Evolutionary conservation across 495 filamentous ascomycete species (phyloP).

Genomic region (Trichoderma virens): DNA sequence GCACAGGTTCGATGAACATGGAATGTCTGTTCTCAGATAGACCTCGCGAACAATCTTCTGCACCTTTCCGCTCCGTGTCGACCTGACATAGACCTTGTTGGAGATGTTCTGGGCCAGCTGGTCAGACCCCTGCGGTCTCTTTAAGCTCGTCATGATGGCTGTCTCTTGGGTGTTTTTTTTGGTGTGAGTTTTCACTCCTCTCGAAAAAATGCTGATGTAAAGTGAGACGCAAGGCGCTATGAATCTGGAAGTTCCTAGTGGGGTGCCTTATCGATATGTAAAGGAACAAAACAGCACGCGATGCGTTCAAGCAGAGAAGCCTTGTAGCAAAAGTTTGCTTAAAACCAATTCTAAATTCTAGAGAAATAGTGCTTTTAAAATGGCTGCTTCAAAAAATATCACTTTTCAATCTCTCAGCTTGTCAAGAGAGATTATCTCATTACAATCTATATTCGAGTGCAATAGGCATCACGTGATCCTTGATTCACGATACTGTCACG

Average conservation of each 20-base stretch:
- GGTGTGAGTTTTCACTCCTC: conserved; percentile 13
- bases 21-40: conserved; percentile 92
- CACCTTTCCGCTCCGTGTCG: conserved; percentile 89
- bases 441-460: no score
- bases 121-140: conserved; percentile 63
- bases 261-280: conserved; percentile 10
- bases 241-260: background rate
- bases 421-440: no score
- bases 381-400: no score
- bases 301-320: no score
- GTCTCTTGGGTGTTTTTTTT: conserved; percentile 12
- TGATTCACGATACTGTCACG: no score
- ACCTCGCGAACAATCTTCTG: conserved; percentile 97
- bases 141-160: conserved; percentile 76
- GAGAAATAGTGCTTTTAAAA: no score
- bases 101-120: conserved; percentile 67
- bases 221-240: background rate
- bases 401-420: no score
- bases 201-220: conserved; percentile 3
- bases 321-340: no score
- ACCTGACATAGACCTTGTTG: conserved; percentile 89
- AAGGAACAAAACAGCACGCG: background rate
- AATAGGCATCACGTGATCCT: no score
- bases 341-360: no score
- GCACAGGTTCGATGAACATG: conserved; percentile 91